phyloP scores from a whole-genome alignment of 257 asterid species.

The Agastache rugosa region DNA sequence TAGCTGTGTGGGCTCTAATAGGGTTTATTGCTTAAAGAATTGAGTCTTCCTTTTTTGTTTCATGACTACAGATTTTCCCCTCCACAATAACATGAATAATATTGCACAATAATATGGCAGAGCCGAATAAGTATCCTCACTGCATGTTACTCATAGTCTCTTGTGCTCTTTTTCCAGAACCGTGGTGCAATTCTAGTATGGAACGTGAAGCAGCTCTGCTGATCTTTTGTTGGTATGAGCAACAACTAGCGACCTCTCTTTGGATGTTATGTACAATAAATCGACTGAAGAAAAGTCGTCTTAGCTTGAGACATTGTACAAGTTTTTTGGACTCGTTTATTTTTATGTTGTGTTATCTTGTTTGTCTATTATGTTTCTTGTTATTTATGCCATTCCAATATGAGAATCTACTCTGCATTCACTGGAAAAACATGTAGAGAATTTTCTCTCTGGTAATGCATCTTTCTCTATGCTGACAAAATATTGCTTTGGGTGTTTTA shows the following conservation, averaged over 20 bases:
- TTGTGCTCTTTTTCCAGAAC: slow-evolving; percentile 21
- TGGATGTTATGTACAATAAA: slow-evolving; percentile 40
- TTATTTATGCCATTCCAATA: slow-evolving; percentile 5
- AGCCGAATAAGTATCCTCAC: too few species aligned
- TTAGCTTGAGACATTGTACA: slow-evolving; percentile 16
- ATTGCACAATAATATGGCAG: background rate
- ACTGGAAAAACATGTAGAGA: background rate
- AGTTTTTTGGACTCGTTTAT: background rate
- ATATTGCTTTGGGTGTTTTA: too few species aligned
- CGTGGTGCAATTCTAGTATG: slow-evolving; percentile 27
- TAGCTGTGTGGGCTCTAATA: background rate
- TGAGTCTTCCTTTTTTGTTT: background rate
- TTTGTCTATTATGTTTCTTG: background rate
- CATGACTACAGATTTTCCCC: background rate
- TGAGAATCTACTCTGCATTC: background rate
- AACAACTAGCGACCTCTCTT: slow-evolving; percentile 15
- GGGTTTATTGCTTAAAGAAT: background rate
- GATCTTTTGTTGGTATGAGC: slow-evolving; percentile 19
- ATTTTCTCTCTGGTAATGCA: too few species aligned
- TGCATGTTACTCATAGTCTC: background rate
- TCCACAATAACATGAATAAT: background rate
- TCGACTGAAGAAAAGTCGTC: slow-evolving; percentile 34
- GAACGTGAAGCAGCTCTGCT: slow-evolving; percentile 29
- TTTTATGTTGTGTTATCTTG: background rate
- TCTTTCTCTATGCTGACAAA: too few species aligned